A percentile compares a stretch with the other conserved stretches of the same genome.
Evolutionary conservation across 768 basidiomycete species (phyloP).

Genomic region (Xanthoconium purpureum): DNA sequence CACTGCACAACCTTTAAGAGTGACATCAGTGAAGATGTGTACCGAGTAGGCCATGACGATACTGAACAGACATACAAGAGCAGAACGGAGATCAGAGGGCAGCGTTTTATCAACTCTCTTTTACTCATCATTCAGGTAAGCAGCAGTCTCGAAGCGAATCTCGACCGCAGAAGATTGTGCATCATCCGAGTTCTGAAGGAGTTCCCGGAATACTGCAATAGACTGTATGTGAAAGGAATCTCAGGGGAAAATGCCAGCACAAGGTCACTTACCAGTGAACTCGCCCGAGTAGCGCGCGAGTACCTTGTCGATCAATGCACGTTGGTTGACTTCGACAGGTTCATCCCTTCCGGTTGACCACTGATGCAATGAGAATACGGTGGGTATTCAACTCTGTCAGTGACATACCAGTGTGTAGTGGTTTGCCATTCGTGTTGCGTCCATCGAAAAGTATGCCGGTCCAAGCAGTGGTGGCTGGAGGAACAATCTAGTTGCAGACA

Average conservation of each 20-base stretch:
- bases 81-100: conserved; percentile 65
- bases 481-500: no score
- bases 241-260: no score
- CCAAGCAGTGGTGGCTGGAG: no score
- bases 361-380: conserved; percentile 20
- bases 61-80: conserved; percentile 39
- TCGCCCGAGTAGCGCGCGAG: conserved; percentile 94
- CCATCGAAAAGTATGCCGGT: no score
- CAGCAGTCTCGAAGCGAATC: conserved; percentile 73
- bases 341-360: conserved; percentile 64
- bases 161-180: conserved; percentile 48
- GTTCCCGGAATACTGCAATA: conserved; percentile 63
- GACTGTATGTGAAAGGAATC: no score
- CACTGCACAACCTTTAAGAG: conserved; percentile 65
- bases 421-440: no score
- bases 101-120: conserved; percentile 7
- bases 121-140: conserved; percentile 29
- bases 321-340: conserved; percentile 88
- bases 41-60: background rate
- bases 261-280: conserved; percentile 58
- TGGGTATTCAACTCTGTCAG: no score
- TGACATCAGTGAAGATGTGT: no score
- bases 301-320: conserved; percentile 98
- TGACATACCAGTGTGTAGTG: no score
- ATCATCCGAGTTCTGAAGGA: conserved; percentile 95